Percentiles rank a stretch among this genome's conserved stretches.
Conservation (phyloP, 2,329 filamentous ascomycete genomes). For the Fusarium protoensiforme region DNA sequence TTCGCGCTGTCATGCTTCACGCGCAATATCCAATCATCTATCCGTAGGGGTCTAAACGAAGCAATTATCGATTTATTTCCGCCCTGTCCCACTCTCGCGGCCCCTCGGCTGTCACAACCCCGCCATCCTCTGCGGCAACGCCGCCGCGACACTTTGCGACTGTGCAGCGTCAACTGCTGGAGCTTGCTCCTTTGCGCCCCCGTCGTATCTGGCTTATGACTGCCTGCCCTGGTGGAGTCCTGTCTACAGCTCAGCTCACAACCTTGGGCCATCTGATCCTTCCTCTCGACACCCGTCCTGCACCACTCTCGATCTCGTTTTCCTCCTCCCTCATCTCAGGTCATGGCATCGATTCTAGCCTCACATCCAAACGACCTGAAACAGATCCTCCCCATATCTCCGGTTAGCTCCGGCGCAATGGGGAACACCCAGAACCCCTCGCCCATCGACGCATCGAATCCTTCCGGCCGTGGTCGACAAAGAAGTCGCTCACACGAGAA, state of each 20-base stretch:
- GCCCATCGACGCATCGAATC: conserved; percentile 47
- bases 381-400: conserved; percentile 51
- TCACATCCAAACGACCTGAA: conserved; percentile 43
- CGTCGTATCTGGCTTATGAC: conserved; percentile 14
- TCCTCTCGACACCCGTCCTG: background rate
- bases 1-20: conserved; percentile 37
- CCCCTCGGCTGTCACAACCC: conserved; percentile 34
- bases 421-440: conserved; percentile 52
- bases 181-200: conserved; percentile 14
- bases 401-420: conserved; percentile 55
- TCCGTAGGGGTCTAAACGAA: conserved; percentile 36
- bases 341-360: conserved; percentile 43
- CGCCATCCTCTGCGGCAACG: conserved; percentile 31
- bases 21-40: conserved; percentile 29
- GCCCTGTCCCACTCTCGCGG: conserved; percentile 36
- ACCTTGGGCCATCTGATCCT: background rate
- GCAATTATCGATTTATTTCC: conserved; percentile 34
- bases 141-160: conserved; percentile 25
- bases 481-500: conserved; percentile 57
- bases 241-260: background rate
- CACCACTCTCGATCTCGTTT: background rate
- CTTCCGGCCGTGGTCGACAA: conserved; percentile 51
- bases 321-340: conserved; percentile 20
- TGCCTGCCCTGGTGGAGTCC: conserved; percentile 18
- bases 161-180: conserved; percentile 18